A percentile compares a stretch with the other conserved stretches of the same genome.
Conservation (phyloP, 1,139 yeast species). For the Debaryomyces coudertii region DNA sequence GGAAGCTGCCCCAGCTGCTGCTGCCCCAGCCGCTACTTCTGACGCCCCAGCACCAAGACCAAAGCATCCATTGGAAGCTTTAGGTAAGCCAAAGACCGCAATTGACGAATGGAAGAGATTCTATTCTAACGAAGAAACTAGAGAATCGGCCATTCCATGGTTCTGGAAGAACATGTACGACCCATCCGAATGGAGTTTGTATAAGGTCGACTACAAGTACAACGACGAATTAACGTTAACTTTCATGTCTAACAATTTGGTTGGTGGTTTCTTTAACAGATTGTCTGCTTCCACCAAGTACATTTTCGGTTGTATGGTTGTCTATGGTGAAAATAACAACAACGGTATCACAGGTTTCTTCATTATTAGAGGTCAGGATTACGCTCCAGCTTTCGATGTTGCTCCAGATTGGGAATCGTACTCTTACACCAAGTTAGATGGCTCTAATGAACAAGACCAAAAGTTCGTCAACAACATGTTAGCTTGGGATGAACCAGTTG, state of each 20-base stretch:
- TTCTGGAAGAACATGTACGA: slow-evolving; percentile 93
- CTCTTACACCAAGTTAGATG: slow-evolving; percentile 48
- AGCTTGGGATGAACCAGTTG: slow-evolving; percentile 57
- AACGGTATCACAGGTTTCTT: slow-evolving; percentile 97
- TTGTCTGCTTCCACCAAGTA: slow-evolving; percentile 88
- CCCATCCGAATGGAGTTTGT: slow-evolving; percentile 91
- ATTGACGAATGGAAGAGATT: slow-evolving; percentile 96
- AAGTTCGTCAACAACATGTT: slow-evolving; percentile 52
- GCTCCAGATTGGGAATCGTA: slow-evolving; percentile 98
- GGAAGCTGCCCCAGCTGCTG: slow-evolving; percentile 32
- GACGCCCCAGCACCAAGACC: slow-evolving; percentile 62
- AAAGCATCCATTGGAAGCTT: slow-evolving; percentile 87
- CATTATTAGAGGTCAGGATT: slow-evolving; percentile 94
- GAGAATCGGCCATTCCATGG: slow-evolving; percentile 94
- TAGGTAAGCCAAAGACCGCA: slow-evolving; percentile 73
- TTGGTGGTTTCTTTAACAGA: slow-evolving; percentile 99
- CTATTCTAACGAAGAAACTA: slow-evolving; percentile 97
- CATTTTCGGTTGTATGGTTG: slow-evolving; percentile 92
- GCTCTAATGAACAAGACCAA: slow-evolving; percentile 37
- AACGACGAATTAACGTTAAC: slow-evolving; percentile 96
- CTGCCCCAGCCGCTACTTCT: slow-evolving; percentile 45
- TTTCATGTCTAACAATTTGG: slow-evolving; percentile 97
- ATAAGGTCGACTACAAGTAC: slow-evolving; percentile 96
- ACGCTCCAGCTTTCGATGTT: slow-evolving; percentile 89
- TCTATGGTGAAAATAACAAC: slow-evolving; percentile 97